Evolutionary conservation across 306 rosid species (phyloP).

Genomic region (Pterocarpus santalinus): DNA sequence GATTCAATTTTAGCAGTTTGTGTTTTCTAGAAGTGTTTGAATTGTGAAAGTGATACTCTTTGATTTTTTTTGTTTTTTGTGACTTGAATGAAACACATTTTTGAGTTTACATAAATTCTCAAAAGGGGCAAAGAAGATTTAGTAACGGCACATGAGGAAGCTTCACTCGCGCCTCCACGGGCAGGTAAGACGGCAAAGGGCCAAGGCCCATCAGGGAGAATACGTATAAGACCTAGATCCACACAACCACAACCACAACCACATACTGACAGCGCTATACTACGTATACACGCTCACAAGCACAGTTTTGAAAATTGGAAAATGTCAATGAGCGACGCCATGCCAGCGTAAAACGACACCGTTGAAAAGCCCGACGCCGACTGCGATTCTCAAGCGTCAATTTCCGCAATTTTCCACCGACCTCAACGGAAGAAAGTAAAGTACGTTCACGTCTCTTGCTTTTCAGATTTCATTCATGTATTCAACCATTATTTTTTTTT

Average conservation of each 20-base stretch:
- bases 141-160: conserved; percentile 40
- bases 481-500: conserved; percentile 13
- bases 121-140: not conserved
- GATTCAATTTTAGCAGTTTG: not conserved
- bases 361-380: conserved; percentile 8
- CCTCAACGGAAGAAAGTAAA: conserved; percentile 51
- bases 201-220: not conserved
- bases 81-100: conserved; percentile 5
- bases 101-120: not conserved
- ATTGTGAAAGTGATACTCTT: not conserved
- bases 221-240: not conserved
- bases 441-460: conserved; percentile 38
- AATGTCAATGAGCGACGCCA: not conserved
- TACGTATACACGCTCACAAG: too few species aligned
- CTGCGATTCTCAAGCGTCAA: conserved; percentile 33
- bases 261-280: too few species aligned
- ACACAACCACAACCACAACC: not conserved
- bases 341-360: conserved; percentile 30
- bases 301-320: not conserved
- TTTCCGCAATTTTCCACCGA: conserved; percentile 39
- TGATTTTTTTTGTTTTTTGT: too few species aligned
- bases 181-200: not conserved
- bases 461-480: conserved; percentile 12
- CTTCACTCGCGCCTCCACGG: not conserved
- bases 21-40: conserved; percentile 15